Percentiles rank a stretch among this genome's conserved stretches.
Evolutionary conservation across 2,329 filamentous ascomycete species (phyloP).

Genomic region (Botryotinia convoluta): DNA sequence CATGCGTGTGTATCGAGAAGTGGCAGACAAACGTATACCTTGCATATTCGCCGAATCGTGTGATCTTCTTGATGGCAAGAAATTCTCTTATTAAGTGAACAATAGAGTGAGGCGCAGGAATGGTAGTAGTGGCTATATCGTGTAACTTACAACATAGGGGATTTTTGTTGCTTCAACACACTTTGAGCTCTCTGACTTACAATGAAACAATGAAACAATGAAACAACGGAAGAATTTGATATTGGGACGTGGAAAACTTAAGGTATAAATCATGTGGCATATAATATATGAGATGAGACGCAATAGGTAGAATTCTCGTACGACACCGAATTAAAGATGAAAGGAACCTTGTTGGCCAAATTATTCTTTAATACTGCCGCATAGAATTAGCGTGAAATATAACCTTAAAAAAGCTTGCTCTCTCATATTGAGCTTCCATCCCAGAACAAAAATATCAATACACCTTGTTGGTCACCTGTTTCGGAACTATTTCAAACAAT

Average conservation of each 20-base stretch:
- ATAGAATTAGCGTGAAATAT: background rate
- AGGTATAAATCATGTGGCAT: background rate
- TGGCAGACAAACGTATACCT: background rate
- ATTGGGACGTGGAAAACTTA: too few relatives aligned
- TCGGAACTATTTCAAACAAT: background rate
- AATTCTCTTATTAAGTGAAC: background rate
- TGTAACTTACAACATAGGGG: background rate
- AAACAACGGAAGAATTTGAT: background rate
- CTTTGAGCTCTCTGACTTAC: background rate
- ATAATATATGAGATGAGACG: too few relatives aligned
- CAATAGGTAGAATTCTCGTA: background rate
- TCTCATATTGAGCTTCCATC: background rate
- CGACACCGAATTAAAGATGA: background rate
- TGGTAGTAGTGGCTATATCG: background rate
- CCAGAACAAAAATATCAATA: background rate
- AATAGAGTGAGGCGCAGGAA: background rate
- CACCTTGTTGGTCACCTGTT: constrained; percentile 1
- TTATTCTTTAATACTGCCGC: background rate
- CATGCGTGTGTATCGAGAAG: background rate
- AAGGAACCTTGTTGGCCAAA: constrained; percentile 5
- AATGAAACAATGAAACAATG: background rate
- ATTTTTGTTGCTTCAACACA: background rate
- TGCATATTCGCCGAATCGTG: background rate
- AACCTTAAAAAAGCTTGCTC: background rate
- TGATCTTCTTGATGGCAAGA: background rate